Evolutionary conservation across 2,329 filamentous ascomycete genomes (phyloP).

Genomic region (Colletotrichum endophyticum): DNA sequence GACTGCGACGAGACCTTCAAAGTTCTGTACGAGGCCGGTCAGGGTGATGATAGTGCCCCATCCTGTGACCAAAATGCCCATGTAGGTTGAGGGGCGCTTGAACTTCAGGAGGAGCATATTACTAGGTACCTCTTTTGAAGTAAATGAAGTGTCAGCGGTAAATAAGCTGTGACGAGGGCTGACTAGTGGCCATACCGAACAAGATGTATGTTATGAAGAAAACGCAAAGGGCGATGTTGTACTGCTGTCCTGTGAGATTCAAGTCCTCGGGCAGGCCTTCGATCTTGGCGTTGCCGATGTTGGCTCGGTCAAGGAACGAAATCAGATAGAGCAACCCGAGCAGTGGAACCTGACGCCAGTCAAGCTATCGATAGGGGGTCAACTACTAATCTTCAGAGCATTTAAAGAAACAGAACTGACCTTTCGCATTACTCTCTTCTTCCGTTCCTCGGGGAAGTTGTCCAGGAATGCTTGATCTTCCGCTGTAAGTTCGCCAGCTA

Average conservation of each 20-base stretch:
- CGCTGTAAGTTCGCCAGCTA: background rate
- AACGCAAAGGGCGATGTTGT: conserved; percentile 55
- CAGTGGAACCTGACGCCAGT: conserved; percentile 40
- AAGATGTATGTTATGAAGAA: conserved; percentile 74
- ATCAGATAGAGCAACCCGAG: conserved; percentile 63
- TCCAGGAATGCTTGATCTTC: background rate
- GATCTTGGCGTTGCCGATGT: conserved; percentile 58
- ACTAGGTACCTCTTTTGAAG: conserved; percentile 53
- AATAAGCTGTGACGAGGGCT: background rate
- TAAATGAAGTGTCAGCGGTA: background rate
- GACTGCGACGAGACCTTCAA: conserved; percentile 27
- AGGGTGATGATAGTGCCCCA: conserved; percentile 26
- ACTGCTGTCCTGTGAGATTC: conserved; percentile 56
- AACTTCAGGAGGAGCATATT: conserved; percentile 69
- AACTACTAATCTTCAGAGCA: accelerated
- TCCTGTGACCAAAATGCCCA: conserved; percentile 42
- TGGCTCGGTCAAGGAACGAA: conserved; percentile 62
- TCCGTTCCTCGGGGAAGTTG: background rate
- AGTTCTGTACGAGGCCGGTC: conserved; percentile 26
- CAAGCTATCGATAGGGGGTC: background rate
- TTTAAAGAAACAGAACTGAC: background rate
- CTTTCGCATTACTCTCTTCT: background rate
- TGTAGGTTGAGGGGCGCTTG: conserved; percentile 63
- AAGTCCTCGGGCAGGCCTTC: conserved; percentile 32
- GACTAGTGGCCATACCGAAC: conserved; percentile 42